A percentile compares a stretch with the other conserved stretches of the same genome.
Evolutionary conservation across 2,329 filamentous ascomycete genomes (phyloP).

Genomic region (Aspergillus sp.): DNA sequence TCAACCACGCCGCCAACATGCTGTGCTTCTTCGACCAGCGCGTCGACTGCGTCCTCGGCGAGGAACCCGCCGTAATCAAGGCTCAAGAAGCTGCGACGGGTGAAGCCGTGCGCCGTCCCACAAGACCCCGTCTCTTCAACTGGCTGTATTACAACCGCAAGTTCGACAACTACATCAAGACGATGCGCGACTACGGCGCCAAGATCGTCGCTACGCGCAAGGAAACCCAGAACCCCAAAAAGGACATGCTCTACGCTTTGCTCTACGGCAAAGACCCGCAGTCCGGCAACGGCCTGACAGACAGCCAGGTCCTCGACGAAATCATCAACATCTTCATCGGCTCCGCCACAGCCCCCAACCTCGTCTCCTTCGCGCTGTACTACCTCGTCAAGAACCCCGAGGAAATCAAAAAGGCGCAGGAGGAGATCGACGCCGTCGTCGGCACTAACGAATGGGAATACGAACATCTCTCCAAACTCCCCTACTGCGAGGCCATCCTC

Average conservation of each 20-base stretch:
- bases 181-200: slow-evolving; percentile 50
- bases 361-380: slow-evolving; percentile 60
- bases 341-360: slow-evolving; percentile 64
- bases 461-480: slow-evolving; percentile 55
- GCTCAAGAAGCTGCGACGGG: slow-evolving; percentile 51
- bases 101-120: slow-evolving; percentile 52
- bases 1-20: slow-evolving; percentile 49
- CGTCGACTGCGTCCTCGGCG: slow-evolving; percentile 42
- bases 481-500: slow-evolving; percentile 60
- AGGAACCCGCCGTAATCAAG: slow-evolving; percentile 44
- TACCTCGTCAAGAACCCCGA: slow-evolving; percentile 58
- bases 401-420: slow-evolving; percentile 53
- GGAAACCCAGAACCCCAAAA: slow-evolving; percentile 48
- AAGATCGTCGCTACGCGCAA: slow-evolving; percentile 54
- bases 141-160: slow-evolving; percentile 48
- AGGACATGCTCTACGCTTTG: slow-evolving; percentile 56
- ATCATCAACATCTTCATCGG: slow-evolving; percentile 60
- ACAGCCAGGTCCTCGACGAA: slow-evolving; percentile 60
- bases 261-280: slow-evolving; percentile 55
- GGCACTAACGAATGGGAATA: slow-evolving; percentile 28
- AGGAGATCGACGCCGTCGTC: slow-evolving; percentile 55
- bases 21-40: slow-evolving; percentile 48
- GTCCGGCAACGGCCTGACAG: slow-evolving; percentile 52
- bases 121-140: slow-evolving; percentile 47
- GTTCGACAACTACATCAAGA: slow-evolving; percentile 48